These are phyloP conservation scores for Rhizopogon vinicolor DNA, from an alignment of 768 basidiomycete species.

Conservation along the genomic window DNA sequence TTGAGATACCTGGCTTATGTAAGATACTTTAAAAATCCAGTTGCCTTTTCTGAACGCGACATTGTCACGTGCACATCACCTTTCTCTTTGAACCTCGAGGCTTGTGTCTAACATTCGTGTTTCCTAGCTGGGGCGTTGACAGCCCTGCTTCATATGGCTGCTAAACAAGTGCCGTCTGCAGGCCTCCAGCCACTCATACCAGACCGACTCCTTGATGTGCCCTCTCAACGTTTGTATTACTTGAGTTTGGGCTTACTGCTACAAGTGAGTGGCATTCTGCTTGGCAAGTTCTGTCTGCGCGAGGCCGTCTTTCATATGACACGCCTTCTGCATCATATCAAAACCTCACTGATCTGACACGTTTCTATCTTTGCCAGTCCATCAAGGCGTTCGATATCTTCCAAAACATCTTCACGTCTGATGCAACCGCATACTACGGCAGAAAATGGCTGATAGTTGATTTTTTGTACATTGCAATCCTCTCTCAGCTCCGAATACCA, in stretches of 20 bases:
- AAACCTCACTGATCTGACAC: neutral
- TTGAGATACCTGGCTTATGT: no score
- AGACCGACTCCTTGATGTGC: conserved; percentile 67
- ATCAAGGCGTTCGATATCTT: conserved; percentile 73
- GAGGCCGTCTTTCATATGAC: neutral
- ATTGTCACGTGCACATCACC: conserved; percentile 1
- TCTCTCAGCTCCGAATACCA: conserved; percentile 69
- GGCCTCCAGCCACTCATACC: conserved; percentile 54
- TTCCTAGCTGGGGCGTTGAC: neutral
- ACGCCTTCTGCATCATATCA: neutral
- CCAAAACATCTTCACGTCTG: conserved; percentile 44
- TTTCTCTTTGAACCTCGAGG: neutral
- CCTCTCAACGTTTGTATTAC: conserved; percentile 76
- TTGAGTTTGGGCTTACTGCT: conserved; percentile 71
- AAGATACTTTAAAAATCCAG: no score
- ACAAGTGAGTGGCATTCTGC: conserved; percentile 47
- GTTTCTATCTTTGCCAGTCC: conserved; percentile 39
- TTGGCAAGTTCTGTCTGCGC: neutral
- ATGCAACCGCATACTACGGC: conserved; percentile 38
- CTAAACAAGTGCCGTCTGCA: conserved; percentile 5
- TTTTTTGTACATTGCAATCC: conserved; percentile 50
- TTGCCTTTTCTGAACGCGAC: neutral
- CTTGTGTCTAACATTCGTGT: neutral
- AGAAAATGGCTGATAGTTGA: conserved; percentile 74
- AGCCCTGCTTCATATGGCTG: conserved; percentile 3